These are phyloP conservation scores for Pontederia crassipes DNA, from an alignment of 176 grass and related monocot genomes.

Conservation along the genomic window DNA sequence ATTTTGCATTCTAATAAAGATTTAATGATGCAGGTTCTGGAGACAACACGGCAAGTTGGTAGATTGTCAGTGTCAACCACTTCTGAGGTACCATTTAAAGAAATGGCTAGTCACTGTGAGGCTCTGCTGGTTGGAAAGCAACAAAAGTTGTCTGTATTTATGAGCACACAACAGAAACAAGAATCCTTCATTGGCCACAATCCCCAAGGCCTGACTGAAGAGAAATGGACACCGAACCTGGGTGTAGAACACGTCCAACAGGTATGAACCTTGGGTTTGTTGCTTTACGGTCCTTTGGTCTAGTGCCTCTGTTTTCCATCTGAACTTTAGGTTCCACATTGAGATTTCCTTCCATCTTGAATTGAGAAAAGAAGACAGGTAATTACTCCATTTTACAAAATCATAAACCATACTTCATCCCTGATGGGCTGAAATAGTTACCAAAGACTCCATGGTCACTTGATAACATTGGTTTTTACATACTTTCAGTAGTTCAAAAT, in stretches of 20 bases:
- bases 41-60: conserved; percentile 48
- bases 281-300: no score
- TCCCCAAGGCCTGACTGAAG: background rate
- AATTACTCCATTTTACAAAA: no score
- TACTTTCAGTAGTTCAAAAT: background rate
- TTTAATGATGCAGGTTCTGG: conserved; percentile 44
- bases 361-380: no score
- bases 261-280: conserved; percentile 2
- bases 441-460: background rate
- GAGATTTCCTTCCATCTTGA: no score
- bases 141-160: conserved; percentile 56
- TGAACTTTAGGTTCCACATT: no score
- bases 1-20: conserved; percentile 2
- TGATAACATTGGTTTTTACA: background rate
- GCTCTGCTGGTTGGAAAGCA: conserved; percentile 56
- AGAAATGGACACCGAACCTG: background rate
- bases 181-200: background rate
- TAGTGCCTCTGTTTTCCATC: no score
- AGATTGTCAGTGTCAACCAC: conserved; percentile 61
- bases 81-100: conserved; percentile 51
- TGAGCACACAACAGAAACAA: conserved; percentile 35
- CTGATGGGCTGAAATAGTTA: no score
- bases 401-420: no score
- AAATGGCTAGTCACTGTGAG: conserved; percentile 68
- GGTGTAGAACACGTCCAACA: background rate